A percentile compares a stretch with the other conserved stretches of the same genome.
These are phyloP conservation scores for Trypanosoma cruzi DNA, from an alignment of 208 protist genomes.

Conservation along the genomic window DNA sequence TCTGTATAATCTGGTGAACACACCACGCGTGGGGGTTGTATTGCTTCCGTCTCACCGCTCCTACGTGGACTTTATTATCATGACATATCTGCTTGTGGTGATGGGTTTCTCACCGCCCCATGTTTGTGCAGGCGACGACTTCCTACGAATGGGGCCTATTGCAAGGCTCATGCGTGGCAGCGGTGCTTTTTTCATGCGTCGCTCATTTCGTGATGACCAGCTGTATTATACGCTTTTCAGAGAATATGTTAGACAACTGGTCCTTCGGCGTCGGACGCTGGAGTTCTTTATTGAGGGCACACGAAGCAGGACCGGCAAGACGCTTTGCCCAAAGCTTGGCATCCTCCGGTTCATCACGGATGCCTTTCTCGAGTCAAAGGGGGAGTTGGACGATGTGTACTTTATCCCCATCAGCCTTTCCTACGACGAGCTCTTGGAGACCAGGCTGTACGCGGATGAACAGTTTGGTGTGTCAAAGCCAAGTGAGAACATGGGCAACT, in stretches of 20 bases:
- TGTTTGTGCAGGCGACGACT: conserved; percentile 90
- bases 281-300: conserved; percentile 94
- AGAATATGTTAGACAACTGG: conserved; percentile 84
- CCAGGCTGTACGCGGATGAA: conserved; percentile 80
- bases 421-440: conserved; percentile 92
- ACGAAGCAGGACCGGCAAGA: conserved; percentile 89
- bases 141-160: conserved; percentile 73
- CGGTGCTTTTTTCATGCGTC: conserved; percentile 93
- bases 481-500: conserved; percentile 73
- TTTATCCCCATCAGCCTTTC: conserved; percentile 87
- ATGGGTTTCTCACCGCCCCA: conserved; percentile 75
- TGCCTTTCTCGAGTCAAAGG: conserved; percentile 66
- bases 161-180: conserved; percentile 81
- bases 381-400: conserved; percentile 70
- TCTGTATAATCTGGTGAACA: conserved; percentile 42
- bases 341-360: conserved; percentile 91
- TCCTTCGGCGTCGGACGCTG: conserved; percentile 47
- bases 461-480: conserved; percentile 88
- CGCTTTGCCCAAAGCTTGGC: conserved; percentile 84
- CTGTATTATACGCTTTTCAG: conserved; percentile 83
- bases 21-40: conserved; percentile 63
- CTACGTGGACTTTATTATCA: conserved; percentile 91
- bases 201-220: conserved; percentile 75
- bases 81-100: conserved; percentile 77
- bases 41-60: conserved; percentile 81